Evolutionary conservation across 441 rosid genomes (phyloP).

Genomic region (Hura crepitans): DNA sequence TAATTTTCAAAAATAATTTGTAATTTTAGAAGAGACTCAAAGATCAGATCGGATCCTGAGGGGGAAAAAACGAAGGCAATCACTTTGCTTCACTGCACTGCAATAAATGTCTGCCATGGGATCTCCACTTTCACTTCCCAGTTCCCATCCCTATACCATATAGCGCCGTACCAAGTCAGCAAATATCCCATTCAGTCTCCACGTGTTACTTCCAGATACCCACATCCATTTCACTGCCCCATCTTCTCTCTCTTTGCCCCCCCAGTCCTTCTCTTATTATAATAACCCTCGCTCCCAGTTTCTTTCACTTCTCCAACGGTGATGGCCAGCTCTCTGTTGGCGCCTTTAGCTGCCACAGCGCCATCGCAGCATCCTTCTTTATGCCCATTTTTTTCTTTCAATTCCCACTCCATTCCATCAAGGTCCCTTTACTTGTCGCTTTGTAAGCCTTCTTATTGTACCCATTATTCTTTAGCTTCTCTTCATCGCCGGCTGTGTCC

Average conservation of each 20-base stretch:
- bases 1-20: no score
- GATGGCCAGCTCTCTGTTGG: conserved; percentile 32
- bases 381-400: conserved; percentile 15
- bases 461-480: conserved; percentile 22
- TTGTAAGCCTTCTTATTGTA: background rate
- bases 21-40: no score
- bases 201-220: conserved; percentile 29
- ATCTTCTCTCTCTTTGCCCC: background rate
- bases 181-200: conserved; percentile 1
- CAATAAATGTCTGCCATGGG: no score
- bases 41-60: no score
- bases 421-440: conserved; percentile 15
- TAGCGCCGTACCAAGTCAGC: no score
- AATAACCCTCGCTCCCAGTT: background rate
- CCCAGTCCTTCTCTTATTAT: background rate
- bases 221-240: background rate
- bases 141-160: background rate
- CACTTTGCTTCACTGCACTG: no score
- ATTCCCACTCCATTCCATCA: conserved; percentile 13
- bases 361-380: conserved; percentile 7
- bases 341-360: conserved; percentile 21
- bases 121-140: background rate
- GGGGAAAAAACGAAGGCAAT: no score
- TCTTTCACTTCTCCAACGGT: no score
- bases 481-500: conserved; percentile 39